Conservation (phyloP, 2,329 filamentous ascomycete genomes). For the Alternaria ethzedia region DNA sequence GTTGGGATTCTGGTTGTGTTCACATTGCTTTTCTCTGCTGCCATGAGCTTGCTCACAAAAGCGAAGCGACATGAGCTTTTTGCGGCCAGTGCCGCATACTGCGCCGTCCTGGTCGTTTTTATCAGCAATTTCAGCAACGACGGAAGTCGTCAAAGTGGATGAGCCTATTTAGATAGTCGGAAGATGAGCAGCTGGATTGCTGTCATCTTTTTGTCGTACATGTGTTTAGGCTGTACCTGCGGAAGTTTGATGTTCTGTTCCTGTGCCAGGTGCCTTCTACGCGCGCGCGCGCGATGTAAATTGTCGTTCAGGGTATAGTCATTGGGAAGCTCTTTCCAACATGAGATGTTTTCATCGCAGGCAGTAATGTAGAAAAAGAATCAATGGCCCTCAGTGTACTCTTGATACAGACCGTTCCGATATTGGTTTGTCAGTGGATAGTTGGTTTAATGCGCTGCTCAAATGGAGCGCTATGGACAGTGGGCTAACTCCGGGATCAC, state of each 20-base stretch:
- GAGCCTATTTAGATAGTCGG: not conserved
- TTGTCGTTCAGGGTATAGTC: not conserved
- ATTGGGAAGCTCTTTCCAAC: not conserved
- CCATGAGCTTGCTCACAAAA: conserved; percentile 43
- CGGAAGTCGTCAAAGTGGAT: not conserved
- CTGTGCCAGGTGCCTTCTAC: no score
- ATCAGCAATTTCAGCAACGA: conserved; percentile 42
- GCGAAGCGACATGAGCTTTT: conserved; percentile 46
- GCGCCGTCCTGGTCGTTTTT: conserved; percentile 47
- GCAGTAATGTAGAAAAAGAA: not conserved
- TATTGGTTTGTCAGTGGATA: not conserved
- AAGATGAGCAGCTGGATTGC: not conserved
- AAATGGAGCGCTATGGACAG: no score
- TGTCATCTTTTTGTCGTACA: not conserved
- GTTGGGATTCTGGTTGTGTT: conserved; percentile 51
- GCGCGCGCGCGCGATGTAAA: not conserved
- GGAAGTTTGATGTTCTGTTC: not conserved
- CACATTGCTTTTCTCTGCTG: conserved; percentile 43
- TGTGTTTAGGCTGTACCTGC: not conserved
- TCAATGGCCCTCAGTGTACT: not conserved
- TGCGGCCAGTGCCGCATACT: conserved; percentile 46
- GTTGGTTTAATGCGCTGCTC: no score
- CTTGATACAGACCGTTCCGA: rapidly evolving
- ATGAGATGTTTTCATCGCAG: not conserved
- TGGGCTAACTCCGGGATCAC: no score